Percentiles rank a stretch among this genome's conserved stretches.
phyloP scores from a whole-genome alignment of 768 basidiomycete species.

The Gloeopeniophorella convolvens region DNA sequence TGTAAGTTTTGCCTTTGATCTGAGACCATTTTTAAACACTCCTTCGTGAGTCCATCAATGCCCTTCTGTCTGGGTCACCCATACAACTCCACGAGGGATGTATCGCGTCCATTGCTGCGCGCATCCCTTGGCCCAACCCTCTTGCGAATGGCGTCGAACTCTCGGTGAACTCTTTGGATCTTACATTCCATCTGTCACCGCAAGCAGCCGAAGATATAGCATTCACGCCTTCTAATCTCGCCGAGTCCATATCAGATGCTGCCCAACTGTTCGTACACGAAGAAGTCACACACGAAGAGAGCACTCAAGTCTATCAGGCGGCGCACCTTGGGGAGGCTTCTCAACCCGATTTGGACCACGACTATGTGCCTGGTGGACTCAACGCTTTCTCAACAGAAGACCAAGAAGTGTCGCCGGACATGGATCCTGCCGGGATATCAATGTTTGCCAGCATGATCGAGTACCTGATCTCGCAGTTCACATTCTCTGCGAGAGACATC shows the following conservation, averaged over 20 bases:
- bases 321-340: conserved; percentile 42
- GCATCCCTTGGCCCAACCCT: conserved; percentile 83
- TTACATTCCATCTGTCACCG: conserved; percentile 49
- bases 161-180: conserved; percentile 59
- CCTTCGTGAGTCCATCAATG: conserved; percentile 66
- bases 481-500: conserved; percentile 65
- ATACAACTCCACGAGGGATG: conserved; percentile 63
- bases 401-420: conserved; percentile 36
- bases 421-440: conserved; percentile 69
- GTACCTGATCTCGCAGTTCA: conserved; percentile 68
- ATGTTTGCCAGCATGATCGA: conserved; percentile 78
- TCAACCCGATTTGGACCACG: conserved; percentile 24
- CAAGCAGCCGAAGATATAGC: conserved; percentile 20
- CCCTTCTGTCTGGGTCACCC: conserved; percentile 57
- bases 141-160: conserved; percentile 67
- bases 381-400: conserved; percentile 47
- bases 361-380: conserved; percentile 62
- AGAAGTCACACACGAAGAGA: conserved; percentile 68
- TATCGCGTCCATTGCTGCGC: conserved; percentile 67
- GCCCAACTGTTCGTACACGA: conserved; percentile 85
- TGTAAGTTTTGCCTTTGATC: conserved; percentile 38
- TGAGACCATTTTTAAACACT: conserved; percentile 18
- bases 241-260: conserved; percentile 75
- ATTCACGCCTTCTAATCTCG: conserved; percentile 38
- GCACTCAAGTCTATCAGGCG: conserved; percentile 62